A percentile compares a stretch with the other conserved stretches of the same genome.
Conservation (phyloP, 106 monocot genomes). For the Apostasia shenzhenica region DNA sequence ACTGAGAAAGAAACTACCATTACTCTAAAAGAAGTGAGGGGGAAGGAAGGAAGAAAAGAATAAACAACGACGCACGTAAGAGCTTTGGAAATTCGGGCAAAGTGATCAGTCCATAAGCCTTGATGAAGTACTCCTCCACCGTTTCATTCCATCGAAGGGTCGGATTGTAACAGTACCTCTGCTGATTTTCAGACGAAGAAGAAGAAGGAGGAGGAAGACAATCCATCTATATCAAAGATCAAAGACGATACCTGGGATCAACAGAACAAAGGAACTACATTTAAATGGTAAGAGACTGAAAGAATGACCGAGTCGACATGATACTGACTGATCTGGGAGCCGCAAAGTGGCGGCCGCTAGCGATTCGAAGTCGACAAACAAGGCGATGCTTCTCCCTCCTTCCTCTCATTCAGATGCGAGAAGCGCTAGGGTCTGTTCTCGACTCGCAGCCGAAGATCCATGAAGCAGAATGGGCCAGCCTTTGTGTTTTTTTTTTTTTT, state of each 20-base stretch:
- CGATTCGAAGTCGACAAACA: background rate
- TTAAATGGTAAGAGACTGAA: background rate
- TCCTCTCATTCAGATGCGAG: no score
- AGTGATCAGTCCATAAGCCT: constrained; percentile 83
- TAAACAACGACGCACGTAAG: constrained; percentile 50
- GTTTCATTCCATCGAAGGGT: constrained; percentile 64
- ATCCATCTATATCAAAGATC: constrained; percentile 36
- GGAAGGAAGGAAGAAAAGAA: background rate
- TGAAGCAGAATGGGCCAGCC: no score
- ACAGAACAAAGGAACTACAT: background rate
- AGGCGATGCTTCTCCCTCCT: background rate
- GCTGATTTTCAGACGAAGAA: constrained; percentile 12
- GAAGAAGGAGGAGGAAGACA: constrained; percentile 16
- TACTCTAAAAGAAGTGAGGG: background rate
- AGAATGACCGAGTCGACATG: background rate
- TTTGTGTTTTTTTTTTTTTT: no score
- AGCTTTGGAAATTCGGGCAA: constrained; percentile 71
- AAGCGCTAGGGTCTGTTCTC: no score
- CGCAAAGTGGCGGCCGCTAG: background rate
- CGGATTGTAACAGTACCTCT: constrained; percentile 65
- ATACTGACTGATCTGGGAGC: background rate
- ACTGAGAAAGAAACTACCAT: constrained; percentile 1
- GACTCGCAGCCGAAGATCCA: no score
- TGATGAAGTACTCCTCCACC: constrained; percentile 83
- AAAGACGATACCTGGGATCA: background rate